Percentiles rank a stretch among this genome's conserved stretches.
These are phyloP conservation scores for Panaeolus cyanescens DNA, from an alignment of 768 basidiomycete genomes.

Conservation along the genomic window DNA sequence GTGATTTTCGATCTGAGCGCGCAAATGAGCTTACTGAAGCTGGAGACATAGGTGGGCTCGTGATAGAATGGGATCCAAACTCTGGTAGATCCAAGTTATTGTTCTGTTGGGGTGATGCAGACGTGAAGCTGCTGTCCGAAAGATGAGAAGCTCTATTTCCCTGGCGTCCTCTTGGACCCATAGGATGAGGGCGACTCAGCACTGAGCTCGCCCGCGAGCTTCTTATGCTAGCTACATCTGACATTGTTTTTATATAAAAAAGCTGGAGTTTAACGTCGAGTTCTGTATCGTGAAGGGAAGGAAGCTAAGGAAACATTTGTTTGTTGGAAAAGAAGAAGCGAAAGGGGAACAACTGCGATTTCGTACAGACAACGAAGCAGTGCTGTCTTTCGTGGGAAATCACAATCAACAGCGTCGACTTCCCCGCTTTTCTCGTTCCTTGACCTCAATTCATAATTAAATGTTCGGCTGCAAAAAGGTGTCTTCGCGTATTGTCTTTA, in stretches of 20 bases:
- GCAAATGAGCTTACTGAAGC: not conserved
- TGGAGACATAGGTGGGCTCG: conserved; percentile 7
- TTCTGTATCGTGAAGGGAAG: not conserved
- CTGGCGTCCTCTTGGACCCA: conserved; percentile 11
- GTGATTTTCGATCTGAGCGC: conserved; percentile 3
- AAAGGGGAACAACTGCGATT: not conserved
- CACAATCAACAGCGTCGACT: not conserved
- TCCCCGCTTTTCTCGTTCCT: not conserved
- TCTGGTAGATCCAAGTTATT: not conserved
- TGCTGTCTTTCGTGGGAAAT: conserved; percentile 1
- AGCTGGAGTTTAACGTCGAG: too few relatives aligned
- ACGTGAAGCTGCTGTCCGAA: not conserved
- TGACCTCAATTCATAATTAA: not conserved
- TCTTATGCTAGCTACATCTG: not conserved
- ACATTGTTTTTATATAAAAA: conserved; percentile 6
- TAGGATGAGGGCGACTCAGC: conserved; percentile 10
- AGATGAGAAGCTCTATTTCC: conserved; percentile 5
- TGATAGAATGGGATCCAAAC: not conserved
- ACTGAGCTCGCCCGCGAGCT: conserved; percentile 8
- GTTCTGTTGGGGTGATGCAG: not conserved
- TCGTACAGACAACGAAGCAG: not conserved
- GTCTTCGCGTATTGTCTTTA: too few relatives aligned
- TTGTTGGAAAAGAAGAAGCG: not conserved
- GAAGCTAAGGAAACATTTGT: not conserved
- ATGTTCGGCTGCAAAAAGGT: not conserved